These are phyloP conservation scores for Corchorus capsularis DNA, from an alignment of 345 rosid genomes.

Conservation along the genomic window DNA sequence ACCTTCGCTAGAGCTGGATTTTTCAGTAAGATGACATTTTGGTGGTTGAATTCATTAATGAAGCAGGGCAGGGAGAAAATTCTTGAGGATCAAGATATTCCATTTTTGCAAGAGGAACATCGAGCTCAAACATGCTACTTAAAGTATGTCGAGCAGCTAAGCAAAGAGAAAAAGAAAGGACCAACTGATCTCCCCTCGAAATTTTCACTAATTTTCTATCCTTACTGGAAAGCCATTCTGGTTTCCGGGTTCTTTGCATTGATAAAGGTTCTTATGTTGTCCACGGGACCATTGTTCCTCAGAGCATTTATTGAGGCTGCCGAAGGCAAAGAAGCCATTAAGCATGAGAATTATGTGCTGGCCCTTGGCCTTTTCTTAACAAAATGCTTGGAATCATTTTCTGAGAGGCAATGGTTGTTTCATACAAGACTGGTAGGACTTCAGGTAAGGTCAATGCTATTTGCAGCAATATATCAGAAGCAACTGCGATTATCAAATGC, in stretches of 20 bases:
- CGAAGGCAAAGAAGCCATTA: slow-evolving; percentile 31
- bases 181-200: slow-evolving; percentile 8
- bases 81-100: slow-evolving; percentile 47
- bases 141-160: too few species aligned
- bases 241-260: slow-evolving; percentile 47
- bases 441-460: slow-evolving; percentile 38
- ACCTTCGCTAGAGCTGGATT: slow-evolving; percentile 45
- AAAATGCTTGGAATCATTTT: slow-evolving; percentile 52
- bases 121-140: slow-evolving; percentile 20
- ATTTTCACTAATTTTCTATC: slow-evolving; percentile 30
- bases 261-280: slow-evolving; percentile 37
- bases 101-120: slow-evolving; percentile 34
- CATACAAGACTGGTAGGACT: slow-evolving; percentile 23
- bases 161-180: too few species aligned
- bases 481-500: slow-evolving; percentile 38
- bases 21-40: slow-evolving; percentile 44
- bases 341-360: slow-evolving; percentile 39
- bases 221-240: slow-evolving; percentile 40
- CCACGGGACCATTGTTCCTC: slow-evolving; percentile 50
- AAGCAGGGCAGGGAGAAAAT: slow-evolving; percentile 36
- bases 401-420: slow-evolving; percentile 58
- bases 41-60: slow-evolving; percentile 33
- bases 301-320: slow-evolving; percentile 44
- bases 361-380: slow-evolving; percentile 33
- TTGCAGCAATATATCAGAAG: slow-evolving; percentile 53